These are phyloP conservation scores for Pseudogymnoascus sp. DNA, from an alignment of 2,329 filamentous ascomycete genomes.

Conservation along the genomic window DNA sequence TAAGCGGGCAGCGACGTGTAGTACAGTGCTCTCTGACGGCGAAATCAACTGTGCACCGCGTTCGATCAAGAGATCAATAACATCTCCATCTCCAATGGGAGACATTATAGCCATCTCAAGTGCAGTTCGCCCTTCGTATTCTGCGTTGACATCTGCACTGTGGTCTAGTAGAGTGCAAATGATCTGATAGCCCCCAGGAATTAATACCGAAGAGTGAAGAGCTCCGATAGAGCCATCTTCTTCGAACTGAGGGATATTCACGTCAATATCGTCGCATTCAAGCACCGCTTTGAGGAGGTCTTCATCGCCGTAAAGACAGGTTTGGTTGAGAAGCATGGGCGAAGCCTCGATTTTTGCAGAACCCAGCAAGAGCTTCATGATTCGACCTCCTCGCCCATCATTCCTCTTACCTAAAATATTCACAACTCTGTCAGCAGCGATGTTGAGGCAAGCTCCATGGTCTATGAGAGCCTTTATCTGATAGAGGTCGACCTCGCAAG, in stretches of 20 bases:
- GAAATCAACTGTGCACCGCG: not conserved
- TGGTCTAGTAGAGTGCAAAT: not conserved
- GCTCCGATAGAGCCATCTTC: not conserved
- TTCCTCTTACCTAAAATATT: not conserved
- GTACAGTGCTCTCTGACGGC: not conserved
- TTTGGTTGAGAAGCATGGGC: not conserved
- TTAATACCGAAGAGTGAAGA: not conserved
- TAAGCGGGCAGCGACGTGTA: not conserved
- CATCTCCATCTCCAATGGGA: not conserved
- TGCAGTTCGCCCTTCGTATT: not conserved
- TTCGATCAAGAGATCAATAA: constrained; percentile 5
- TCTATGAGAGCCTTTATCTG: not conserved
- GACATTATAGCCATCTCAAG: constrained; percentile 6
- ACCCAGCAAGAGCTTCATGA: not conserved
- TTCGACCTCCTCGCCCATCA: not conserved
- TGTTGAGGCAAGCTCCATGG: not conserved
- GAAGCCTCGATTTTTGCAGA: not conserved
- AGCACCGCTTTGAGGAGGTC: not conserved
- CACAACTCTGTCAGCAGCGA: not conserved
- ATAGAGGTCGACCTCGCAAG: not conserved
- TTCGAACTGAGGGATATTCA: not conserved
- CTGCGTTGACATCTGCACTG: not conserved
- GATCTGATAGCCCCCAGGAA: not conserved
- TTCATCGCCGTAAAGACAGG: not conserved
- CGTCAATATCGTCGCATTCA: not conserved